Evolutionary conservation across 176 grass and related monocot genomes (phyloP).

Genomic region (Otatea glauca): DNA sequence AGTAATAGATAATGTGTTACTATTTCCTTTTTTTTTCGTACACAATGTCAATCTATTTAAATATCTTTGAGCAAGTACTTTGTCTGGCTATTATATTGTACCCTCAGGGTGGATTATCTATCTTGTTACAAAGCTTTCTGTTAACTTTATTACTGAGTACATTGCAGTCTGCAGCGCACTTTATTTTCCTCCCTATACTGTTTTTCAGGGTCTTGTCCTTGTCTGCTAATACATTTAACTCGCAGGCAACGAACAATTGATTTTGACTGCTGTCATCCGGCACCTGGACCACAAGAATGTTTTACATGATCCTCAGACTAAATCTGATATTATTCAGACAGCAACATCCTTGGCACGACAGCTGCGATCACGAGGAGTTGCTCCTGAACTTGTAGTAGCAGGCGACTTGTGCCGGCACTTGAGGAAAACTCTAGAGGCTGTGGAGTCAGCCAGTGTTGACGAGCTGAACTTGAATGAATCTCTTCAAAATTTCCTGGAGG

Average conservation of each 20-base stretch:
- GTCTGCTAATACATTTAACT: slow-evolving; percentile 32
- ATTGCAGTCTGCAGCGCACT: slow-evolving; percentile 11
- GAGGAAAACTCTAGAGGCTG: slow-evolving; percentile 89
- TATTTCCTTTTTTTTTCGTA: slow-evolving; percentile 25
- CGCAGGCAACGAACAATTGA: slow-evolving; percentile 76
- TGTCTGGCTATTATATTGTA: not conserved
- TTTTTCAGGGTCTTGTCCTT: slow-evolving; percentile 1
- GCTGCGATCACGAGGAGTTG: slow-evolving; percentile 67
- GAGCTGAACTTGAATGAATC: slow-evolving; percentile 86
- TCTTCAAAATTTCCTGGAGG: slow-evolving; percentile 88
- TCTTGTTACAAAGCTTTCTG: slow-evolving; percentile 19
- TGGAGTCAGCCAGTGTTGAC: slow-evolving; percentile 67
- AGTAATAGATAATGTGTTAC: not conserved
- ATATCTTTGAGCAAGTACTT: not conserved
- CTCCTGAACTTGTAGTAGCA: slow-evolving; percentile 69
- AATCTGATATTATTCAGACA: slow-evolving; percentile 91
- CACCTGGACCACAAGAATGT: slow-evolving; percentile 95
- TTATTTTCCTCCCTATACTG: slow-evolving; percentile 16
- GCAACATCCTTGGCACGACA: slow-evolving; percentile 69
- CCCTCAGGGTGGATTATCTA: not conserved
- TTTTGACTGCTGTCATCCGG: slow-evolving; percentile 80
- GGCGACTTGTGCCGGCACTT: slow-evolving; percentile 93
- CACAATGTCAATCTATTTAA: slow-evolving; percentile 9
- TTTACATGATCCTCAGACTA: slow-evolving; percentile 59
- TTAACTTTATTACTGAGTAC: not conserved